Evolutionary conservation across 2,329 filamentous ascomycete species (phyloP).

Genomic region (Cladosporium velox): DNA sequence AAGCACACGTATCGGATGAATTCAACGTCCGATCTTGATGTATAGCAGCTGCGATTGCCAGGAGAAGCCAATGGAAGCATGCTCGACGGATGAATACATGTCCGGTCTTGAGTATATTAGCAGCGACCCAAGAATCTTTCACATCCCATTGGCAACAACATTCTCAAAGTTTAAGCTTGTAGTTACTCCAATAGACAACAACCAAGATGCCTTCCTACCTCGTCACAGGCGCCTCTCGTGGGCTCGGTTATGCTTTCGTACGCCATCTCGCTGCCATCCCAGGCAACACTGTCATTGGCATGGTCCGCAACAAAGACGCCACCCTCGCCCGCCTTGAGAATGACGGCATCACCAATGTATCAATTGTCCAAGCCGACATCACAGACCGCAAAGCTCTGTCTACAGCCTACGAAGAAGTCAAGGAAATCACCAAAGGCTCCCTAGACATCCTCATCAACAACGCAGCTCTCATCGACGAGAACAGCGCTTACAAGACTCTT

Average conservation of each 20-base stretch:
- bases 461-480: constrained; percentile 29
- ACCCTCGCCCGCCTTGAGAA: constrained; percentile 27
- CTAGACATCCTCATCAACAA: constrained; percentile 40
- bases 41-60: background rate
- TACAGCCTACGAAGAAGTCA: constrained; percentile 28
- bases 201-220: constrained; percentile 37
- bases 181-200: background rate
- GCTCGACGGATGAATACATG: background rate
- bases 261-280: constrained; percentile 33
- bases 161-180: background rate
- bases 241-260: constrained; percentile 39
- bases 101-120: background rate
- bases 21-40: background rate
- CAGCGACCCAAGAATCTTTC: background rate
- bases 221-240: constrained; percentile 39
- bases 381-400: constrained; percentile 44
- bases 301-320: constrained; percentile 37
- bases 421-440: constrained; percentile 30
- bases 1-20: background rate
- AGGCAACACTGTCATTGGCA: constrained; percentile 38
- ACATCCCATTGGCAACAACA: background rate
- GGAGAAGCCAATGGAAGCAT: background rate
- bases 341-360: constrained; percentile 43
- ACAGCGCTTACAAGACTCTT: constrained; percentile 25
- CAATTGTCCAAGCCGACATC: constrained; percentile 52